Base-by-base conservation (phyloP, 2,329 filamentous ascomycete species). In the Diaporthe vexans region DNA sequence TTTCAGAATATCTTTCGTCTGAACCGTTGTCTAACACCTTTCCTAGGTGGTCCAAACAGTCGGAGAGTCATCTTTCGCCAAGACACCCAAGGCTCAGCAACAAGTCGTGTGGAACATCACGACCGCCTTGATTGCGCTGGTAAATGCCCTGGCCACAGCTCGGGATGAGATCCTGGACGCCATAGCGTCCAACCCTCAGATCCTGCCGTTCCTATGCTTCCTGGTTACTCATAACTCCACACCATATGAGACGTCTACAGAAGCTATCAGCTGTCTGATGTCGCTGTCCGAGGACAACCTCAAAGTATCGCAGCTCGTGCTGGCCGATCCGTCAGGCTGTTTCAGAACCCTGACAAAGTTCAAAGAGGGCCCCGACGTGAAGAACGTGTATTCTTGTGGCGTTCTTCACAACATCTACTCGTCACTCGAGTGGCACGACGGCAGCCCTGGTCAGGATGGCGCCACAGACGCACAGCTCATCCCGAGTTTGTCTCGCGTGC, bases 321-420 rank as follows among this genome's bases (percentile, higher is more conserved):
- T 89, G 3, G 84, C 84, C n/a, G 86, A 89, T 74, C 83, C 84
- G 69, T 82, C 83, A 26, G 82, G 81, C 29, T 87, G 86, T 78
- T 88, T 91, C 75, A 85, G 88, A 21, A 81, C 84, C 6, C 83
- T 93, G 37, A 79, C 87, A 40, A 79, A 84, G 26, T 81, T 91
- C 59, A 88, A 86, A 74, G 84, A 86, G 26, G 81, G 84, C n/a
- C 83, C 83, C 46, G 87, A 83, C 40, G 82, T 87, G 24, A 86
- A 86, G 73, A 88, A 87, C 1, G 86, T 92, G 46, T 82, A 91
- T 11, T 87, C 90, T 10, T 92, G 90, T 68, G 89, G 89, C 19
- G 85, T 91, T 29, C 84, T 93, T 17, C 91, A 93, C 80, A 92
- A 92, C 76, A 81, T 93, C 48, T 92, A 91, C 79, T 81, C 86